Evolutionary conservation across 352 stramenopile species (phyloP), one percentile per base, ranked within the genome.

Genomic region (Globisporangium barbulae): DNA sequence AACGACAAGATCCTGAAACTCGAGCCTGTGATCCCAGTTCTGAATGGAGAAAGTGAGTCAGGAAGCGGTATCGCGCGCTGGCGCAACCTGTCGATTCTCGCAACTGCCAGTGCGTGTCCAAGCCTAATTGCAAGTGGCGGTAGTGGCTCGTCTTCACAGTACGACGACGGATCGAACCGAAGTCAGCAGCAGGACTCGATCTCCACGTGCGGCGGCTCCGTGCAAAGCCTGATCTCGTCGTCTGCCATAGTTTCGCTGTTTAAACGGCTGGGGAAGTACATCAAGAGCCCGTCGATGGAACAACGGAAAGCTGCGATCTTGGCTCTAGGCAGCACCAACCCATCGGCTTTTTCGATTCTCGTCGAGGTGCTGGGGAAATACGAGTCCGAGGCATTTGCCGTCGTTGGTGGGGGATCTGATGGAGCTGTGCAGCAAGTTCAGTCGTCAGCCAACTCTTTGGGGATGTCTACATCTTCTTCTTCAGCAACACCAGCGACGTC

Each of bases 51-150:
- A 22, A 19, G 30, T 61, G 41, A 68, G n/a, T n/a, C 41, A 15
- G 5, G 7, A 1, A 21, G 17, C 9, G 74, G 86, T 31, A 56
- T 88, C 30, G 69, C 71, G 10, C 81, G 83, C 28, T 94, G 85
- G 85, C 64, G 85, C 5, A 91, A 92, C 10, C 52, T 91, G 15
- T 70, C 79, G 4, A 73, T 92, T 33, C 49, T 94, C 2, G 71
- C 79, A 15, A 88, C 80, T 10, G 48, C 75, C 0, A 81, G 78
- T 2, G 78, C 81, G 5, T 81, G 77, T 64, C 66, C 70, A 1
- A 74, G 76, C 5, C 45, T 88, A 54, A 17, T 61, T 71, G 17
- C 67, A 67, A 25, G 44, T 47, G 10, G 9, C 8, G 17, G 68
- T 70, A 28, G 35, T 45, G 6, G 10, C 13, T 33, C 42, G 12